These are phyloP conservation scores for Volvox africanus DNA, from an alignment of 139 green algal species.

Conservation along the genomic window DNA sequence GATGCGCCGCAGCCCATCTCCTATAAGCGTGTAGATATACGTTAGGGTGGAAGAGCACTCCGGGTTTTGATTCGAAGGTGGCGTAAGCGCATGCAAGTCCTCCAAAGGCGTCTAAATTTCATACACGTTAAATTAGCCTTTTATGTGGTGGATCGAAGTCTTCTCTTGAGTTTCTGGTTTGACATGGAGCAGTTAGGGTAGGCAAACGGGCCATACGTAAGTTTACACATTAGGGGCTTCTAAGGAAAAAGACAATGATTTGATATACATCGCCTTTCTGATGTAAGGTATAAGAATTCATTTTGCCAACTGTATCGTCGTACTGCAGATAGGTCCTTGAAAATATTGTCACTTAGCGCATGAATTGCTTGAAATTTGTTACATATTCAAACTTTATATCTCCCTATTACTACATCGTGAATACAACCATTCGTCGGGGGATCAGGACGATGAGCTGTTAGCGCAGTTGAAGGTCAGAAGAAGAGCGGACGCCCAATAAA, in stretches of 20 bases:
- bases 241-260: neutral
- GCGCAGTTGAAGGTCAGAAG: neutral
- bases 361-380: neutral
- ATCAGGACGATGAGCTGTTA: neutral
- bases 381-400: neutral
- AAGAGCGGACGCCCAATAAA: neutral
- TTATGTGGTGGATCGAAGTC: neutral
- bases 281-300: neutral
- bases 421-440: no score
- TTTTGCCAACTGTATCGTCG: neutral
- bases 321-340: neutral
- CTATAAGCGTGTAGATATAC: neutral
- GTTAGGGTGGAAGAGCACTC: neutral
- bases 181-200: neutral
- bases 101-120: neutral
- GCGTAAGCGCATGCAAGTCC: neutral
- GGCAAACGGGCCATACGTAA: neutral
- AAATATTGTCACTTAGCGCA: neutral
- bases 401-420: neutral
- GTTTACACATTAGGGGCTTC: neutral
- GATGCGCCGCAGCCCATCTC: conserved; percentile 20
- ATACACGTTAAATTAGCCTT: neutral
- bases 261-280: neutral
- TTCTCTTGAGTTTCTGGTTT: neutral
- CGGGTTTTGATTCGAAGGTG: neutral